phyloP scores from a whole-genome alignment of 1,284 basidiomycete genomes.

The Moesziomyces parantarcticus region DNA sequence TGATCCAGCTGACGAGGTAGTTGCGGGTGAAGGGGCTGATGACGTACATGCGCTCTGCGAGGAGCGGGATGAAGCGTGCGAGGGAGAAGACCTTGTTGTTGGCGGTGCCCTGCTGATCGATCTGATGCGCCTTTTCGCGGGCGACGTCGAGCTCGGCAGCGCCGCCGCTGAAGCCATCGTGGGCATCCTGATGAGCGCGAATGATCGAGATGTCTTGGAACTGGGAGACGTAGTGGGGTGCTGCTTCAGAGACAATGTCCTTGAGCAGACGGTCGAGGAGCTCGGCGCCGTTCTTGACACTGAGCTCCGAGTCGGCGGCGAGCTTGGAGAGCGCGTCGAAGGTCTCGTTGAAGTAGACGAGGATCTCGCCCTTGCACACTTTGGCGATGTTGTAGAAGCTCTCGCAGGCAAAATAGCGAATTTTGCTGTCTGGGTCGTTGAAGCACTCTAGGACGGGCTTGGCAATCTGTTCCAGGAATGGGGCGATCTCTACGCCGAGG shows the following conservation, averaged over 20 bases:
- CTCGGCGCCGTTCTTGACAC: constrained; percentile 98
- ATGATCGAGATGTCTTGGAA: constrained; percentile 74
- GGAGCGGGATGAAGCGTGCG: constrained; percentile 90
- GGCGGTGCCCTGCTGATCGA: constrained; percentile 43
- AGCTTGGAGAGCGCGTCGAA: constrained; percentile 99
- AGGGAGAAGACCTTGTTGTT: constrained; percentile 80
- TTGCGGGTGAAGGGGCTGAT: constrained; percentile 94
- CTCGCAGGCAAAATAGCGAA: constrained; percentile 96
- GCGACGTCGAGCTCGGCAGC: constrained; percentile 62
- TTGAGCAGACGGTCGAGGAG: constrained; percentile 96
- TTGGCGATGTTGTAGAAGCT: constrained; percentile 96
- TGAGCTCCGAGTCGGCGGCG: constrained; percentile 92
- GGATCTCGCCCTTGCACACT: constrained; percentile 95
- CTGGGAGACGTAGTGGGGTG: constrained; percentile 91
- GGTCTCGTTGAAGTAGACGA: constrained; percentile 97
- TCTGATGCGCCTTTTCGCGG: constrained; percentile 59
- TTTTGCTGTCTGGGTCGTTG: constrained; percentile 90
- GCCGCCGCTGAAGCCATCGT: constrained; percentile 47
- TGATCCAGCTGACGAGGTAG: constrained; percentile 96
- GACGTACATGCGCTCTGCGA: constrained; percentile 92
- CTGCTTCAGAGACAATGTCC: constrained; percentile 96
- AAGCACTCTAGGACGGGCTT: constrained; percentile 92
- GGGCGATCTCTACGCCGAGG: constrained; percentile 88
- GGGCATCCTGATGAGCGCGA: constrained; percentile 73
- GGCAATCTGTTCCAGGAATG: constrained; percentile 92